A percentile compares a stretch with the other conserved stretches of the same genome.
These are phyloP conservation scores for Psidium guajava DNA, from an alignment of 345 rosid genomes.

Conservation along the genomic window DNA sequence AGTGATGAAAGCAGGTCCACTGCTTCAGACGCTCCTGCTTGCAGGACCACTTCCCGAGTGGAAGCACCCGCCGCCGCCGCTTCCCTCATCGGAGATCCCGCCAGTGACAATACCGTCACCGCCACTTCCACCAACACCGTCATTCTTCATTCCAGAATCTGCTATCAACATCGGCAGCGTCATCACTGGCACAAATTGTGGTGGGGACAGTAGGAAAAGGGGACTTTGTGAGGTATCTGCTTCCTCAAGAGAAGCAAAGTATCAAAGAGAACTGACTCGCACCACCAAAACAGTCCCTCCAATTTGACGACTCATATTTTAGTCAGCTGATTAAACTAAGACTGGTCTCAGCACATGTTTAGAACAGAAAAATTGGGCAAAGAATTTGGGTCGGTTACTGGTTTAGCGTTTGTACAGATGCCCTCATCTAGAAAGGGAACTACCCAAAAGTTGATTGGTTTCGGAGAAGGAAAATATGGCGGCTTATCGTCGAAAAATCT, in stretches of 20 bases:
- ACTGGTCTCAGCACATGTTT: background rate
- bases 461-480: background rate
- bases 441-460: background rate
- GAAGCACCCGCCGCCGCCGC: conserved; percentile 96
- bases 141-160: conserved; percentile 38
- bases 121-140: conserved; percentile 22
- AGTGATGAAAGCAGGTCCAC: conserved; percentile 95
- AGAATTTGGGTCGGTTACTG: background rate
- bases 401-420: background rate
- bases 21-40: conserved; percentile 78
- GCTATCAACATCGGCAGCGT: conserved; percentile 4
- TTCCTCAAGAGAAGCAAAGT: conserved; percentile 44
- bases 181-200: conserved; percentile 21
- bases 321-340: background rate
- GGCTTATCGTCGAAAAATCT: background rate
- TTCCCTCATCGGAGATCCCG: conserved; percentile 87
- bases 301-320: background rate
- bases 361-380: background rate
- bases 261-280: conserved; percentile 48
- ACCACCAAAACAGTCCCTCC: background rate
- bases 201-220: conserved; percentile 54
- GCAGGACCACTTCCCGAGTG: conserved; percentile 97
- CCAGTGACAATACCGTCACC: conserved; percentile 73
- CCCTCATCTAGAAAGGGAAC: background rate
- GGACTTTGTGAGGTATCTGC: conserved; percentile 31